Conservation (phyloP, 371 early-diverging fungal species). For the Mortierella sp. region DNA sequence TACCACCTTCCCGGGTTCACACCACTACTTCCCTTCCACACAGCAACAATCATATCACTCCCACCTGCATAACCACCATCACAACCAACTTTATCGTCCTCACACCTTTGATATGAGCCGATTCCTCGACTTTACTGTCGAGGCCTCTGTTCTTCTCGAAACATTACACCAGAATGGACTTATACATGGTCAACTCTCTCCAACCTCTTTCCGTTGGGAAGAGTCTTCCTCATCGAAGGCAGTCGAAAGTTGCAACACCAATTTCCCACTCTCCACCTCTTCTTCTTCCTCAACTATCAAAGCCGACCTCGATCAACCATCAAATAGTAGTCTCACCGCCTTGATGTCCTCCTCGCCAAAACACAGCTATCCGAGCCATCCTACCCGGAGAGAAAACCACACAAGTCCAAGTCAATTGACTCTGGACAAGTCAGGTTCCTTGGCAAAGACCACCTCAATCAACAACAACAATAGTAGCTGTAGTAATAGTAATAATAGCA, state of each 20-base stretch:
- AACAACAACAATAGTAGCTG: neutral
- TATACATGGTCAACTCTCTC: slow-evolving; percentile 51
- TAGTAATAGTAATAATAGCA: slow-evolving; percentile 2
- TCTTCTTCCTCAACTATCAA: neutral
- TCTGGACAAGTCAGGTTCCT: slow-evolving; percentile 17
- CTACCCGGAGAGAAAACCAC: slow-evolving; percentile 34
- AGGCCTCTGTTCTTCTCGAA: slow-evolving; percentile 42
- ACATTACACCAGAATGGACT: slow-evolving; percentile 46
- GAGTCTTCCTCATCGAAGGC: slow-evolving; percentile 23
- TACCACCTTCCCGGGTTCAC: neutral
- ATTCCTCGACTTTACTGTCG: slow-evolving; percentile 45
- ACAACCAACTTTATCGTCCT: neutral
- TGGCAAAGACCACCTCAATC: slow-evolving; percentile 13
- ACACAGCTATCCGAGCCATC: slow-evolving; percentile 23
- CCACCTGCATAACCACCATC: neutral
- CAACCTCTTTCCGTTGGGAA: slow-evolving; percentile 49
- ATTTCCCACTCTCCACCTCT: neutral
- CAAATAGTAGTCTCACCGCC: neutral
- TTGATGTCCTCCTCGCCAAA: slow-evolving; percentile 4
- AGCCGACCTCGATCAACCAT: neutral
- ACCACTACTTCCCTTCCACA: neutral
- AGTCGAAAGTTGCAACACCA: neutral
- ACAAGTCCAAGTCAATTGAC: slow-evolving; percentile 43
- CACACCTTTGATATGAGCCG: slow-evolving; percentile 31
- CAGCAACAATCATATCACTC: slow-evolving; percentile 10